A percentile compares a stretch with the other conserved stretches of the same genome.
These are phyloP conservation scores for Cladosporium sp. DNA, from an alignment of 2,329 filamentous ascomycete genomes.

Conservation along the genomic window DNA sequence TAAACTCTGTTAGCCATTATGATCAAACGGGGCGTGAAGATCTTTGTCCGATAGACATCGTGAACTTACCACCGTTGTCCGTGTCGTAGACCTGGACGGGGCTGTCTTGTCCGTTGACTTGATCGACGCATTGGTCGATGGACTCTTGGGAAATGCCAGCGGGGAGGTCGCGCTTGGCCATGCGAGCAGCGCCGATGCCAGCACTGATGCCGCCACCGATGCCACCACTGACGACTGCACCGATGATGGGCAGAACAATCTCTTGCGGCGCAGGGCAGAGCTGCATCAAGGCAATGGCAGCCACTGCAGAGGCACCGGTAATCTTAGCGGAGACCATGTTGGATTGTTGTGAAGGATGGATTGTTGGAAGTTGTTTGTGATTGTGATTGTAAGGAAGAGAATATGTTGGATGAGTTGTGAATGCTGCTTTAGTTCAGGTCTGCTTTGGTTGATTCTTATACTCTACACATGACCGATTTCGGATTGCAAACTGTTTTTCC, in stretches of 20 bases:
- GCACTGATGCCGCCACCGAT: constrained; percentile 10
- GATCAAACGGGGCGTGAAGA: too few species aligned
- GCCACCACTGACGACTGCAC: constrained; percentile 5
- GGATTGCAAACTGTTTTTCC: too few species aligned
- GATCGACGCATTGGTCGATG: constrained; percentile 12
- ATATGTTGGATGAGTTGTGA: too few species aligned
- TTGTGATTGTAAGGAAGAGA: too few species aligned
- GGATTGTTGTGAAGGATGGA: too few species aligned
- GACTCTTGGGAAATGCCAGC: constrained; percentile 13
- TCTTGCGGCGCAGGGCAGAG: constrained; percentile 10
- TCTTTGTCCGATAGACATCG: too few species aligned
- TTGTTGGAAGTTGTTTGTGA: too few species aligned
- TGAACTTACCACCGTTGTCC: constrained; percentile 4
- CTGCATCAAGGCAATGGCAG: constrained; percentile 8
- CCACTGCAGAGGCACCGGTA: not conserved
- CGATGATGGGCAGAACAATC: not conserved
- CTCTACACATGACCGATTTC: too few species aligned
- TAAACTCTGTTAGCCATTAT: not conserved
- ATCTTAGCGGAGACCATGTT: constrained; percentile 11
- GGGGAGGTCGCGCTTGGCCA: not conserved
- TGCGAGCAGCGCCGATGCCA: constrained; percentile 2
- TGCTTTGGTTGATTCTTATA: too few species aligned
- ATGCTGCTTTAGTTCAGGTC: too few species aligned
- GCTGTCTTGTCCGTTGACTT: constrained; percentile 8
- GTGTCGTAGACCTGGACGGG: constrained; percentile 3